Evolutionary conservation across 306 rosid species (phyloP).

Genomic region (Cicer cuneatum): DNA sequence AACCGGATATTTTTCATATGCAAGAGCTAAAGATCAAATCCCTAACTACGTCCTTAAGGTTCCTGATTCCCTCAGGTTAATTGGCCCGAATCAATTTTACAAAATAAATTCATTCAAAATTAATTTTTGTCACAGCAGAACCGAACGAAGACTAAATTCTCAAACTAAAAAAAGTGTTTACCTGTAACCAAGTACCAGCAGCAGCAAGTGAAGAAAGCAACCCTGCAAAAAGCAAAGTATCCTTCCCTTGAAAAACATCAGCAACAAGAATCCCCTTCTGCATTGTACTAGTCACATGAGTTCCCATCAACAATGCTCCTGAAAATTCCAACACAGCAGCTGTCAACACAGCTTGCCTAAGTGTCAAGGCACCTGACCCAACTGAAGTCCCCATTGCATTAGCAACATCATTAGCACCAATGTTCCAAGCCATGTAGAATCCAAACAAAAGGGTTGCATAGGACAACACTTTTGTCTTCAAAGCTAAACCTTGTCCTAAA

Average conservation of each 20-base stretch:
- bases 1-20: too few species aligned
- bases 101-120: too few species aligned
- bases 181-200: constrained; percentile 99
- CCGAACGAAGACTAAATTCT: too few species aligned
- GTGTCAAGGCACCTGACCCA: constrained; percentile 88
- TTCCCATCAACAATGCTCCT: constrained; percentile 88
- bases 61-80: too few species aligned
- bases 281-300: constrained; percentile 93
- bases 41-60: too few species aligned
- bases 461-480: constrained; percentile 70
- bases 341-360: constrained; percentile 81
- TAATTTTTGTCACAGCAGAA: too few species aligned
- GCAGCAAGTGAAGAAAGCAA: constrained; percentile 95
- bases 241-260: constrained; percentile 77
- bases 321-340: constrained; percentile 93
- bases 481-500: constrained; percentile 59
- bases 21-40: too few species aligned
- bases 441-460: constrained; percentile 77
- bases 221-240: constrained; percentile 75
- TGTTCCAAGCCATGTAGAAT: constrained; percentile 99
- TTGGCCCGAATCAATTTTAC: too few species aligned
- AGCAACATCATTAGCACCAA: constrained; percentile 97
- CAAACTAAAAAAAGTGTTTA: constrained; percentile 25
- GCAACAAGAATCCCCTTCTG: constrained; percentile 92
- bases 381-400: constrained; percentile 99